These are phyloP conservation scores for Herpotrichia juniperi DNA, from an alignment of 2,329 filamentous ascomycete genomes.

Conservation along the genomic window DNA sequence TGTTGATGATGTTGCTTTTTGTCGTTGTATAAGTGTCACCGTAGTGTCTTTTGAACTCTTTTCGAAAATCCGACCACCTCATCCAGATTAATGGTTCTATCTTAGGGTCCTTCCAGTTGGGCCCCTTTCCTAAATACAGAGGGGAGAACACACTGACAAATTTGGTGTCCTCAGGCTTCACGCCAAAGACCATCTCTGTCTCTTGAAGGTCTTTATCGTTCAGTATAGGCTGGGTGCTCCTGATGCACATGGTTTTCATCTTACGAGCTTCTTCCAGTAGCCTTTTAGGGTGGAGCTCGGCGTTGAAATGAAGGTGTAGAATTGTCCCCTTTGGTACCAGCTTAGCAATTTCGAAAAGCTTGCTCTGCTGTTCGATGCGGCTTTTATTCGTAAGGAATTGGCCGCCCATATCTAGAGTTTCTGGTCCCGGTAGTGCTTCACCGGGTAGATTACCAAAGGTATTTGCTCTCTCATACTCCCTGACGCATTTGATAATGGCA, in stretches of 20 bases:
- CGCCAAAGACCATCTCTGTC: conserved; percentile 69
- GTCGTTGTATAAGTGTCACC: conserved; percentile 14
- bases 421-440: conserved; percentile 46
- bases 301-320: conserved; percentile 79
- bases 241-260: conserved; percentile 70
- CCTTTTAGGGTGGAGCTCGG: conserved; percentile 68
- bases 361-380: conserved; percentile 57
- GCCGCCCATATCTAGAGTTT: conserved; percentile 54
- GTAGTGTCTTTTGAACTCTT: conserved; percentile 45
- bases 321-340: conserved; percentile 74
- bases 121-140: conserved; percentile 49
- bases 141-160: conserved; percentile 55
- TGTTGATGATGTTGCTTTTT: conserved; percentile 3
- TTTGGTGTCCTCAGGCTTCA: conserved; percentile 44
- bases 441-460: conserved; percentile 51
- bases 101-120: conserved; percentile 24
- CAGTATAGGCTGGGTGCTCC: conserved; percentile 61
- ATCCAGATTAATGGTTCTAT: conserved; percentile 44
- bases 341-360: conserved; percentile 62
- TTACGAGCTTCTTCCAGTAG: conserved; percentile 62
- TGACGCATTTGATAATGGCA: conserved; percentile 42
- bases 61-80: conserved; percentile 53
- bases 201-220: conserved; percentile 51
- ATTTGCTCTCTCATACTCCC: conserved; percentile 50
- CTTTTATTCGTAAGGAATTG: conserved; percentile 53